phyloP scores from a whole-genome alignment of 306 rosid genomes.

The Ormosia semicastrata region DNA sequence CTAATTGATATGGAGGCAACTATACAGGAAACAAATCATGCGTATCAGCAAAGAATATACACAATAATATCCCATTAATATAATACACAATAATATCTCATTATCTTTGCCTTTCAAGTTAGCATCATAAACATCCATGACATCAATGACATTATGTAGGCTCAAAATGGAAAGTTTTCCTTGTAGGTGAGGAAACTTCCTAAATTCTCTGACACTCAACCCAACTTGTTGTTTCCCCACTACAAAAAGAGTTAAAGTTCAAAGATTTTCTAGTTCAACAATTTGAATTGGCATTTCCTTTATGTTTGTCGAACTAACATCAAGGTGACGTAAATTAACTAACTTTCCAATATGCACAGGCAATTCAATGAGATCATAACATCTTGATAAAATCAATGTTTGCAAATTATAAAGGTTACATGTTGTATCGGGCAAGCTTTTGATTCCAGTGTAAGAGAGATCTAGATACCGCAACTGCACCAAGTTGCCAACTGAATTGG shows the following conservation, averaged over 20 bases:
- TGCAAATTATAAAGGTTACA: conserved; percentile 18
- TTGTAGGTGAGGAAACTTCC: no score
- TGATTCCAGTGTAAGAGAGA: not conserved
- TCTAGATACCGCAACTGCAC: conserved; percentile 27
- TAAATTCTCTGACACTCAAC: no score
- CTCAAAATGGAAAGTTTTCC: not conserved
- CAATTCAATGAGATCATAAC: not conserved
- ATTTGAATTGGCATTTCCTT: not conserved
- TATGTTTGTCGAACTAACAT: not conserved
- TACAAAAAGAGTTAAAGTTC: not conserved
- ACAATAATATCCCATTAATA: no score
- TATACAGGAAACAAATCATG: no score
- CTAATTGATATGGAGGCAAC: no score
- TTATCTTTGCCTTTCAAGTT: not conserved
- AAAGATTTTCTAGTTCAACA: not conserved
- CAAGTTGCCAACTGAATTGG: not conserved
- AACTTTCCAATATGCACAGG: not conserved
- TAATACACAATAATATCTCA: no score
- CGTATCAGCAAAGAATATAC: no score
- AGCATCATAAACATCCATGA: not conserved
- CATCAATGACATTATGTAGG: not conserved
- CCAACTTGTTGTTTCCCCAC: not conserved
- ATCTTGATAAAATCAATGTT: not conserved
- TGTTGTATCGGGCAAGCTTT: not conserved
- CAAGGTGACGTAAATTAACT: not conserved